Percentiles rank a stretch among this genome's conserved stretches.
Evolutionary conservation across 768 basidiomycete genomes (phyloP).

Genomic region (Agaricus blazei): DNA sequence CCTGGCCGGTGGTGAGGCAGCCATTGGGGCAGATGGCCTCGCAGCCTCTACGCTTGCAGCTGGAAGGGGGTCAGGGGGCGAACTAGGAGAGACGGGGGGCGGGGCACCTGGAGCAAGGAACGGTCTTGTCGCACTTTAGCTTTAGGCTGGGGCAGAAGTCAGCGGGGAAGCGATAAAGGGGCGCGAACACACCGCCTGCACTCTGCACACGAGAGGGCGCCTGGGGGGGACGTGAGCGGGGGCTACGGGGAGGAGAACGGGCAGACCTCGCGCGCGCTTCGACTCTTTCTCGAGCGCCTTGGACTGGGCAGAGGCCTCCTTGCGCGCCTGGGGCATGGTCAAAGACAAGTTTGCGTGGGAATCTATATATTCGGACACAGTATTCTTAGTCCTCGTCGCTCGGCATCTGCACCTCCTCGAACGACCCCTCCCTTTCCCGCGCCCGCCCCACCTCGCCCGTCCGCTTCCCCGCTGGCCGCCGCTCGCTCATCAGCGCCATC

Average conservation of each 20-base stretch:
- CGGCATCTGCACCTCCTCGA: conserved; percentile 69
- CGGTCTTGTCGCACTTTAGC: conserved; percentile 72
- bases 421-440: conserved; percentile 42
- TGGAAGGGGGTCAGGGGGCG: conserved; percentile 13
- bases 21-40: conserved; percentile 77
- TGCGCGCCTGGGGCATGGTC: conserved; percentile 29
- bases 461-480: conserved; percentile 24
- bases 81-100: not conserved
- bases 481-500: conserved; percentile 43
- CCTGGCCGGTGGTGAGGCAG: conserved; percentile 71
- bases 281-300: conserved; percentile 61
- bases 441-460: conserved; percentile 30
- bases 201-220: conserved; percentile 56
- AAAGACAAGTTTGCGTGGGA: conserved; percentile 17
- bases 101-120: conserved; percentile 46
- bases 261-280: conserved; percentile 53
- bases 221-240: conserved; percentile 16
- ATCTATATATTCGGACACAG: conserved; percentile 33
- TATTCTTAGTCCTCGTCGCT: conserved; percentile 68
- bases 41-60: conserved; percentile 70
- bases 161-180: not conserved
- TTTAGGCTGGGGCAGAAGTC: conserved; percentile 42
- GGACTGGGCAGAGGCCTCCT: conserved; percentile 35
- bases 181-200: conserved; percentile 45
- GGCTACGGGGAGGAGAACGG: not conserved